Conservation (phyloP, 331 rosid genomes). For the Rhamnella rubrinervis region DNA sequence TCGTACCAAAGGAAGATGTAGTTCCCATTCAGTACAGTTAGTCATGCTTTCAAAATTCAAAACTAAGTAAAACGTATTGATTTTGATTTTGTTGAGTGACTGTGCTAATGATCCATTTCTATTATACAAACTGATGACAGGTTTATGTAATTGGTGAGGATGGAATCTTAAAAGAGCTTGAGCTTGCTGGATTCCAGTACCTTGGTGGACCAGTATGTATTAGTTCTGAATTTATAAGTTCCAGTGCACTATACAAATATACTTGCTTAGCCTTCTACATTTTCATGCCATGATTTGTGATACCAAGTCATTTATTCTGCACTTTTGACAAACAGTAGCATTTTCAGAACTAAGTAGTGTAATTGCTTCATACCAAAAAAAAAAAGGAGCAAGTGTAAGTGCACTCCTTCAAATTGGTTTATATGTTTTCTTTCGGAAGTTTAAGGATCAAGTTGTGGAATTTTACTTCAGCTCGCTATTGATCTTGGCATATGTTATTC, state of each 20-base stretch:
- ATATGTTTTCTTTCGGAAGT: background rate
- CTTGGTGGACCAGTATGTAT: constrained; percentile 93
- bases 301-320: constrained; percentile 3
- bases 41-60: background rate
- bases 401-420: background rate
- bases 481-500: background rate
- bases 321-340: background rate
- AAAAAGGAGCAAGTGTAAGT: no score
- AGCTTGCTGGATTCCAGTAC: constrained; percentile 92
- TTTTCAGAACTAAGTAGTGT: no score
- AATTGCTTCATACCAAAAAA: no score
- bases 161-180: constrained; percentile 97
- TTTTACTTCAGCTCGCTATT: background rate
- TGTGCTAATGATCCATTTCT: background rate
- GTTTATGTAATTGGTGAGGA: constrained; percentile 98
- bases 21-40: background rate
- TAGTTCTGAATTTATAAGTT: constrained; percentile 4
- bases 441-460: background rate
- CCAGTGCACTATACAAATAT: background rate
- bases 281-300: background rate
- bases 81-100: background rate
- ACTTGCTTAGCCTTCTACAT: background rate
- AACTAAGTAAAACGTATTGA: background rate
- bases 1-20: background rate
- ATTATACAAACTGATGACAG: constrained; percentile 40